These are phyloP conservation scores for Chrysanthemum seticuspe DNA, from an alignment of 129 eudicot species.

Conservation along the genomic window DNA sequence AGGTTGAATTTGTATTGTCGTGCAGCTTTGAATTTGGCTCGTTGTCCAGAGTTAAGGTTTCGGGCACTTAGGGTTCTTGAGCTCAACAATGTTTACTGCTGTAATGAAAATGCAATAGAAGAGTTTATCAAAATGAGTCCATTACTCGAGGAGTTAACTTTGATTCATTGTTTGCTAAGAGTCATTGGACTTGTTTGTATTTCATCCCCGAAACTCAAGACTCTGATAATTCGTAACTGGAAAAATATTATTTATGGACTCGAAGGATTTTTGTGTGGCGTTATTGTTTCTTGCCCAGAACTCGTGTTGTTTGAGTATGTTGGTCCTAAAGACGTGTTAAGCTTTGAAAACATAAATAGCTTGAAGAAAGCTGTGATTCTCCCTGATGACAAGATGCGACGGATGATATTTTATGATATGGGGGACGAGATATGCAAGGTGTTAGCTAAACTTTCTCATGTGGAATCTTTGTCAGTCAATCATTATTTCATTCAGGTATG, in stretches of 20 bases:
- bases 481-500: neutral
- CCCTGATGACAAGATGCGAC: neutral
- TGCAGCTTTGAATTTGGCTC: too few species aligned
- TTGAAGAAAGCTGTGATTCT: slow-evolving; percentile 3
- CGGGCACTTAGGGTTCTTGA: neutral
- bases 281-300: neutral
- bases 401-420: neutral
- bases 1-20: neutral
- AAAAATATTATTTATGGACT: too few species aligned
- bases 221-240: too few species aligned
- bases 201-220: too few species aligned
- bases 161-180: neutral
- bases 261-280: neutral
- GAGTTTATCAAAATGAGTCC: neutral
- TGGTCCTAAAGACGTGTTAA: neutral
- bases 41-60: neutral
- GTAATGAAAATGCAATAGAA: neutral
- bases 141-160: neutral
- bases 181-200: too few species aligned
- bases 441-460: neutral
- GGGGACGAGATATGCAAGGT: neutral
- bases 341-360: neutral
- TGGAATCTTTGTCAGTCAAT: slow-evolving; percentile 1
- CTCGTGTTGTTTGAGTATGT: too few species aligned
- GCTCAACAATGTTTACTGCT: neutral